Evolutionary conservation across 768 basidiomycete species (phyloP), one percentile per base, ranked within the genome.

Genomic region (Cyclocybe aegerita): DNA sequence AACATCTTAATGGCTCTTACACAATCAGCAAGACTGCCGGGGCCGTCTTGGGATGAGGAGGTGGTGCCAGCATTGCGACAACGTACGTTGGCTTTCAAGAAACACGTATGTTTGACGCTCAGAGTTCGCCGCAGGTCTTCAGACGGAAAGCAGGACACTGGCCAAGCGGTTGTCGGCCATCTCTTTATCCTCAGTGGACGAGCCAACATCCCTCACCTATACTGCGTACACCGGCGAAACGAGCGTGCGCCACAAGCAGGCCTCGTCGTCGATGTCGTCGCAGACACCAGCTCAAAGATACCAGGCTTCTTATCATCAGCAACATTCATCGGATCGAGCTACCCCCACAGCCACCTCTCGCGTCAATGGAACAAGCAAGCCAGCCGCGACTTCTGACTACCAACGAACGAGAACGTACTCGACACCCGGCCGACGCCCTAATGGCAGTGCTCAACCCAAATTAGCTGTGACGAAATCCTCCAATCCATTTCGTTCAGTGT

Each of bases 31-130:
- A 60, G 68, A 39, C 56, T 69, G 39, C 70, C 72, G 43, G 71
- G 75, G 38, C 80, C 85, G 43, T 76, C 81, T 34, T 92, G 89
- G 88, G 90, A 90, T 66, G 88, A 90, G 62, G 81, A 81, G 33
- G 89, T 92, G 49, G 90, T 92, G 30, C 90, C 90, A 48, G 77
- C 86, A 36, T 74, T 92, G 34, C 79, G 90, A 58, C 88, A 90
- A 76, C 79, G 88, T 91, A 72, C 61, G 80, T 74, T 40, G 36
- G 50, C 39, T 53, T 45, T 12, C 30, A 11, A 43, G 11, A n/a
- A 30, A 35, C 23, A 23, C 23, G 11, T 46, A 33, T 12, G 38
- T 47, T 49, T 47, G 49, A 31, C 23, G 23, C 23, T 46, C 7
- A 11, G 36, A 36, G 52, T 46, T 52, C 23, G 23, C 23, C 52